Conservation (phyloP, 2,329 filamentous ascomycete genomes). For the Paecilomyces dactylethromorphus region DNA sequence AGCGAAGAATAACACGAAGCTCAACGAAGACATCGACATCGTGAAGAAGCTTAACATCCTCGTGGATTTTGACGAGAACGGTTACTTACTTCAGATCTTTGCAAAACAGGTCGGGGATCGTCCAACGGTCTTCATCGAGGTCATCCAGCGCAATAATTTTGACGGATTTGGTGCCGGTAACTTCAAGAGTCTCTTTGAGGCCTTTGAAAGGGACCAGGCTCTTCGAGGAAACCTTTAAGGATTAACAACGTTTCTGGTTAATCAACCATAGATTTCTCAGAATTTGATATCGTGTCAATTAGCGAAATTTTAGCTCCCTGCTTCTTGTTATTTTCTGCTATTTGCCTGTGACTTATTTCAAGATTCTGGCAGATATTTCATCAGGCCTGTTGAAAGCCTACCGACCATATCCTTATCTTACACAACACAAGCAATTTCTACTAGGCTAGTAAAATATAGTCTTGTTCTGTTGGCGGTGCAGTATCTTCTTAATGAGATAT, state of each 20-base stretch:
- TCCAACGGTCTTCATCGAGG: constrained; percentile 90
- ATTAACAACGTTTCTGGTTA: neutral
- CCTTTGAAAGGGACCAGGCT: constrained; percentile 84
- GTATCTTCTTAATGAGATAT: no score
- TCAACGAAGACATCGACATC: constrained; percentile 70
- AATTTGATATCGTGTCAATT: neutral
- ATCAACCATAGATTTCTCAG: neutral
- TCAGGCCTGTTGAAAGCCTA: no score
- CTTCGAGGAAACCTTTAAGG: constrained; percentile 69
- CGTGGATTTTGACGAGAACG: constrained; percentile 86
- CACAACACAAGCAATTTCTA: no score
- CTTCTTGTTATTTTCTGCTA: neutral
- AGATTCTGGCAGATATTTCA: no score
- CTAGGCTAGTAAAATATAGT: no score
- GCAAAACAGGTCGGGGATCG: constrained; percentile 81
- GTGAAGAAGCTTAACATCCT: constrained; percentile 72
- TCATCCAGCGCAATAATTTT: constrained; percentile 83
- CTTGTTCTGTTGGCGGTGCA: no score
- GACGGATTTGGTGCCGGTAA: constrained; percentile 87
- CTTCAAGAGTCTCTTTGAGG: constrained; percentile 88
- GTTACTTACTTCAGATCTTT: constrained; percentile 69
- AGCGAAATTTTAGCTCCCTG: neutral
- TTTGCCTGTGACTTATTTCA: no score
- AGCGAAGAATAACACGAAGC: constrained; percentile 46
- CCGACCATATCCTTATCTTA: no score